These are phyloP conservation scores for Clohesyomyces aquaticus DNA, from an alignment of 495 filamentous ascomycete genomes.

Conservation along the genomic window DNA sequence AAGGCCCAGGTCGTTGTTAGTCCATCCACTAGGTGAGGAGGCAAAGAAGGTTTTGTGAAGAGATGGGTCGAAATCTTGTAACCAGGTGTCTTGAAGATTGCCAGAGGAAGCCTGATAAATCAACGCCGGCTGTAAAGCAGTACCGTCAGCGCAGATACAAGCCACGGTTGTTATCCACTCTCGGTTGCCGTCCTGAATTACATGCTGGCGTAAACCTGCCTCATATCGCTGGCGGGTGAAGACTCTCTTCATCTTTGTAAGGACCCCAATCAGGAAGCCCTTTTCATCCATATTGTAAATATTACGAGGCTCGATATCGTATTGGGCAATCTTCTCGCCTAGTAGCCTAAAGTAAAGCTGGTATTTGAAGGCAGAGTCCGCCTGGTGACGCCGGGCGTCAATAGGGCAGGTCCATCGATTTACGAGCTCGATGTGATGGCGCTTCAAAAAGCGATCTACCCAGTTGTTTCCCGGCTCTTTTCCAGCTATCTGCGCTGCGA, in stretches of 20 bases:
- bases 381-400: conserved; percentile 13
- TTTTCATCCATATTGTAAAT: conserved; percentile 29
- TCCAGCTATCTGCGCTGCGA: conserved; percentile 8
- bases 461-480: neutral
- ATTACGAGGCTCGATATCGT: conserved; percentile 29
- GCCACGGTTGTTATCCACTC: conserved; percentile 22
- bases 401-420: conserved; percentile 5
- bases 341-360: conserved; percentile 20
- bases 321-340: conserved; percentile 29
- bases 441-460: conserved; percentile 17
- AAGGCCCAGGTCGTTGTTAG: conserved; percentile 32
- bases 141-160: conserved; percentile 23
- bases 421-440: conserved; percentile 1
- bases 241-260: neutral
- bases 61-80: conserved; percentile 19
- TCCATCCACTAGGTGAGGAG: conserved; percentile 30
- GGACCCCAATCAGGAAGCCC: conserved; percentile 23
- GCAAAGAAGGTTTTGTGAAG: conserved; percentile 18
- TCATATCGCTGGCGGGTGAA: neutral
- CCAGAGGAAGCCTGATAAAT: conserved; percentile 22
- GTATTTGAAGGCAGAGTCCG: conserved; percentile 9
- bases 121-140: conserved; percentile 4
- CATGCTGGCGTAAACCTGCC: neutral
- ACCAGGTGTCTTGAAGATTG: conserved; percentile 23
- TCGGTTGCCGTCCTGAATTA: conserved; percentile 17